A percentile compares a stretch with the other conserved stretches of the same genome.
Evolutionary conservation across 768 basidiomycete species (phyloP).

Genomic region (Russula dissimulans): DNA sequence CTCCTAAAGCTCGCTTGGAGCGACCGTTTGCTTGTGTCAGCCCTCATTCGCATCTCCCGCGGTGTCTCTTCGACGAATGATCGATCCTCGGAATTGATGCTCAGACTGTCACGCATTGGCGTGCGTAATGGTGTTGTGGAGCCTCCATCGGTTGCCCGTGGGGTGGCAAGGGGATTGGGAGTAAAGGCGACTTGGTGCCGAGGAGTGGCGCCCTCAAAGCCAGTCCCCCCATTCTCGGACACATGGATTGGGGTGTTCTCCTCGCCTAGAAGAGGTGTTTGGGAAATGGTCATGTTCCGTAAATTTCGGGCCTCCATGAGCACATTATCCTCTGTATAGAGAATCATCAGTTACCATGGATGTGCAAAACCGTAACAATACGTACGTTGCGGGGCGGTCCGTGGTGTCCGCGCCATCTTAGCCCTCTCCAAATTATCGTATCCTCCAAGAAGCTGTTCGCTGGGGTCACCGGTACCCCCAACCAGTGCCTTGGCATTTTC

Average conservation of each 20-base stretch:
- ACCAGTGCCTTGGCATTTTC: constrained; percentile 85
- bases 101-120: constrained; percentile 86
- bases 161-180: constrained; percentile 93
- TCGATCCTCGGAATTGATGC: constrained; percentile 70
- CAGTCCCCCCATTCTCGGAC: constrained; percentile 68
- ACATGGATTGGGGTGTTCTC: constrained; percentile 93
- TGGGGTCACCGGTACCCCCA: constrained; percentile 73
- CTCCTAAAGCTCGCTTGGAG: constrained; percentile 73
- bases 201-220: constrained; percentile 95
- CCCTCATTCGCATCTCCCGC: constrained; percentile 57
- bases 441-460: constrained; percentile 78
- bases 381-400: constrained; percentile 85
- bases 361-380: background rate
- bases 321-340: constrained; percentile 80
- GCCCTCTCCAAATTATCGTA: constrained; percentile 87
- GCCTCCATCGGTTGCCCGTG: constrained; percentile 33
- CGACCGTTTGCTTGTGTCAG: constrained; percentile 59
- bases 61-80: constrained; percentile 60
- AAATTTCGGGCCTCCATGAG: constrained; percentile 93
- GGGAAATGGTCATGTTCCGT: constrained; percentile 84
- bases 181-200: constrained; percentile 84
- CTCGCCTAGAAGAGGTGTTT: constrained; percentile 92
- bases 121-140: constrained; percentile 82
- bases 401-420: constrained; percentile 86
- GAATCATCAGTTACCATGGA: constrained; percentile 5